Base-by-base conservation (phyloP, 768 basidiomycete genomes). In the Mycena capillaripes region DNA sequence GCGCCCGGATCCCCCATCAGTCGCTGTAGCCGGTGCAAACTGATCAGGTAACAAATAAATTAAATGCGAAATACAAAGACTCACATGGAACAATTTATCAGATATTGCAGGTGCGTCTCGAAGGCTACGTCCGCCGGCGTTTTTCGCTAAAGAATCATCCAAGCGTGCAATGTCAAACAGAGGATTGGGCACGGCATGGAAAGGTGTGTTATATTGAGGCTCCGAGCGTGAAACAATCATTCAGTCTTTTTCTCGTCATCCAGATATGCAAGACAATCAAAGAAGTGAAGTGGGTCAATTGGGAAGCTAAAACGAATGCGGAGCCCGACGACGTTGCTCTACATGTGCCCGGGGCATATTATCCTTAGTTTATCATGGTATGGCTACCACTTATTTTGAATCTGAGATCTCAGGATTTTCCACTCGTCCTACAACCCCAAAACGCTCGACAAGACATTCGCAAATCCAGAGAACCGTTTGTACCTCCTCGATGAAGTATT, bases 121-220 rank as follows among this genome's bases (percentile, higher is more conserved):
- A 27, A 7, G 14, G 30, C 32, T 19, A 25, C 9, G 12, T 36
- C 38, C 19, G 7, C 21, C 1, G 4, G 2, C 52, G 25, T 17
- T 7, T 27, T 25, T 25, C 14, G 30, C 38, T 57, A 27, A 53
- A 11, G 7, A 34, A 8, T 40, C 25, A n/a, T 40, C 9, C 23
- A 42, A 74, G 72, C n/a, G 65, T 53, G 14, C 36, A 61, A 63
- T 74, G 73, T 30, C 73, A 74, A 29, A 70, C 58, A 9, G 67
- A 70, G 36, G 73, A 74, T 66, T 74, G 73, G 73, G 9, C 69
- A 16, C 58, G 69, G 36, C 73, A 74, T 46, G 60, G 69, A 5
- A 74, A 70, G 69, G 64, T 70, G 32, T 8, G 71, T 69, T 32
- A n/a, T n/a, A n/a, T n/a, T n/a, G n/a, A n/a, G n/a, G n/a, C n/a